phyloP scores from a whole-genome alignment of 2,329 filamentous ascomycete species.

The Penicillium freii region DNA sequence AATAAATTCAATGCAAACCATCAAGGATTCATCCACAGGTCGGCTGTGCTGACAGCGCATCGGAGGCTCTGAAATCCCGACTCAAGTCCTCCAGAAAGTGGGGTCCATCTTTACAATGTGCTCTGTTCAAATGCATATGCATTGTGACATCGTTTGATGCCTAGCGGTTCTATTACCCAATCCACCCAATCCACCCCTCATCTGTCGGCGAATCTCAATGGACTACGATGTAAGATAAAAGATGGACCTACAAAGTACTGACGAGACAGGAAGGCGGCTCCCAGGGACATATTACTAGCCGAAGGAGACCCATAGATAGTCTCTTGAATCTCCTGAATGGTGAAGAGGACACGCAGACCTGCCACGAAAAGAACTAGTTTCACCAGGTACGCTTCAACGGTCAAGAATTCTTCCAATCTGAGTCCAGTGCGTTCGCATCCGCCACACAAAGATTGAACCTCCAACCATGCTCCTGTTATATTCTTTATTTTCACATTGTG shows the following conservation, averaged over 20 bases:
- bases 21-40: neutral
- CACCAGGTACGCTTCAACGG: neutral
- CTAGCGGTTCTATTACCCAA: neutral
- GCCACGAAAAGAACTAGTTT: neutral
- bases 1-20: neutral
- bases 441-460: neutral
- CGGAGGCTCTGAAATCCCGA: neutral
- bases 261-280: neutral
- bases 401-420: neutral
- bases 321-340: neutral
- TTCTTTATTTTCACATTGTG: neutral
- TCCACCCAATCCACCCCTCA: neutral
- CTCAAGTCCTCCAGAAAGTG: neutral
- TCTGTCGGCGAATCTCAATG: neutral
- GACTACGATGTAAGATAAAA: neutral
- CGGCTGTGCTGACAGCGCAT: neutral
- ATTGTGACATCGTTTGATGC: slow-evolving; percentile 1
- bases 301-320: neutral
- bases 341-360: neutral
- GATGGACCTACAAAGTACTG: neutral
- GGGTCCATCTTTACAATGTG: neutral
- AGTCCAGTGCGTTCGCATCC: neutral
- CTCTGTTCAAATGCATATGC: neutral
- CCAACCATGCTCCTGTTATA: neutral
- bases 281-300: neutral